Evolutionary conservation across 2,329 filamentous ascomycete genomes (phyloP), one percentile per base, ranked within the genome.

Genomic region (Samsoniella hepiali): DNA sequence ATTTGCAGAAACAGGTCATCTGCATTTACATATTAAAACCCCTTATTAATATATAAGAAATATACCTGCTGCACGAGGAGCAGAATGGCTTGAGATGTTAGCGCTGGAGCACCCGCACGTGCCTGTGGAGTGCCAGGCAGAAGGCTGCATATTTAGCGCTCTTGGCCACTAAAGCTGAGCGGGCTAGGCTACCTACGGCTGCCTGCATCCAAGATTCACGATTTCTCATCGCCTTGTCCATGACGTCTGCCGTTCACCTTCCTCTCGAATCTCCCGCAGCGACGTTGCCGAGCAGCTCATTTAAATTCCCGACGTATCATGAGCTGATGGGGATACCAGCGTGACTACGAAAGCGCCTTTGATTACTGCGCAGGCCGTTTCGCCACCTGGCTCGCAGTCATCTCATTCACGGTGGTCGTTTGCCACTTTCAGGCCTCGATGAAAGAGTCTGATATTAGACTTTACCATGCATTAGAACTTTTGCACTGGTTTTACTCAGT

Each of bases 321-420:
- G 40, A 11, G 29, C 40, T 34, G 17, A 2, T 3, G 34, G 29
- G 29, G 11, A 13, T 10, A 32, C 10, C 10, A 7, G 22, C 15
- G 34, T 2, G 40, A 57, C 17, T 13, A 27, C 9, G 29, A 22
- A 15, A 9, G 55, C 10, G 29, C 17, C 32, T 49, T 22, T 45
- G 50, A 55, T 32, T 8, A 27, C 50, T 45, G 17, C 7, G 50
- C 36, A 45, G 27, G 15, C 38, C n/a, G n/a, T 7, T 54, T 47
- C 55, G 45, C 58, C 38, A 51, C 40, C 40, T 10, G 29, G 3
- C 2, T 7, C 36, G 40, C 50, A 10, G 31, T 22, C 15, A 27
- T 59, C 36, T 47, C 57, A 55, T 62, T 62, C 58, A 55, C 58
- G 58, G 27, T 50, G 31, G 15, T n/a, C 17, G 44, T 50, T 62